Conservation (phyloP, 306 rosid species). For the Biancaea sappan region DNA sequence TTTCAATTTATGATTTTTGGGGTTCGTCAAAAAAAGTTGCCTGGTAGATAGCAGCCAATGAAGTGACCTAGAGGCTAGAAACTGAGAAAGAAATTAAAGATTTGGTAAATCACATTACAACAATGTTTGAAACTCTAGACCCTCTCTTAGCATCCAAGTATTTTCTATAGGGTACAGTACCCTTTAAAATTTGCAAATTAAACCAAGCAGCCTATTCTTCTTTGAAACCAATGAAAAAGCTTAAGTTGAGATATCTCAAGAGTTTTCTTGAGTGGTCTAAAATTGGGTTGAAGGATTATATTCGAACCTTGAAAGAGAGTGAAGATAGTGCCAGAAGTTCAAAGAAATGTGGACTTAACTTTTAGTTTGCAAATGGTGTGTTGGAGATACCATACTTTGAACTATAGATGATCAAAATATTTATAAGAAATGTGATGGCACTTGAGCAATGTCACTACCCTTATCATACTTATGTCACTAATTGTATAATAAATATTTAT, state of each 20-base stretch:
- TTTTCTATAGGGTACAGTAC: slow-evolving; percentile 39
- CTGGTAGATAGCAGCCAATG: no score
- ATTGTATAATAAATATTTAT: slow-evolving; percentile 16
- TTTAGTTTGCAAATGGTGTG: slow-evolving; percentile 20
- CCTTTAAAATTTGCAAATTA: slow-evolving; percentile 31
- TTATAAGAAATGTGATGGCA: slow-evolving; percentile 35
- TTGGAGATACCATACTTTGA: slow-evolving; percentile 25
- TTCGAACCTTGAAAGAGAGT: neutral
- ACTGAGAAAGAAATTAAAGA: neutral
- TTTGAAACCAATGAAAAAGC: slow-evolving; percentile 39
- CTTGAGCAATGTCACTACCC: slow-evolving; percentile 43
- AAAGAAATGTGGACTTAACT: slow-evolving; percentile 29
- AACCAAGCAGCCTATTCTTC: slow-evolving; percentile 43
- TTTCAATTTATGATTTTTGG: no score
- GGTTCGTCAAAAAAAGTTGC: no score
- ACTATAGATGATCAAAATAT: slow-evolving; percentile 28
- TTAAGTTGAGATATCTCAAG: slow-evolving; percentile 38
- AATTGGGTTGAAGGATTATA: neutral
- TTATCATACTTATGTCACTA: slow-evolving; percentile 26
- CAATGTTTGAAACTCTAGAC: slow-evolving; percentile 18
- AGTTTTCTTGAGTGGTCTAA: slow-evolving; percentile 29
- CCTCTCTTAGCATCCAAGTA: slow-evolving; percentile 23
- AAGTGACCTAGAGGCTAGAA: neutral
- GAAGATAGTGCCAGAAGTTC: slow-evolving; percentile 16
- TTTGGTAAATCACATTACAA: slow-evolving; percentile 32